Evolutionary conservation across 306 rosid genomes (phyloP).

Genomic region (Vachellia collinsii): DNA sequence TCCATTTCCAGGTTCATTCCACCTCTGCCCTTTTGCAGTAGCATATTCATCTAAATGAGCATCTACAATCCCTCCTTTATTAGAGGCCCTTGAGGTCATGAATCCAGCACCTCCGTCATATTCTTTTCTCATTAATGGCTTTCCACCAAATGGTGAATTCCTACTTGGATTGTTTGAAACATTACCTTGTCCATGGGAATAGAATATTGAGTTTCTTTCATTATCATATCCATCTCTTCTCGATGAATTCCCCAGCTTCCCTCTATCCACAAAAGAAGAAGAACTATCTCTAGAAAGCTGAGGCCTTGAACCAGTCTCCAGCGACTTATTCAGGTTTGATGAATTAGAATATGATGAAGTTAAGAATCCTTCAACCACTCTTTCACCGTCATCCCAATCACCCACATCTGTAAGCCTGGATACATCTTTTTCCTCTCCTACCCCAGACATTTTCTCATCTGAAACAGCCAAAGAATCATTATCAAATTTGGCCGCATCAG

Average conservation of each 20-base stretch:
- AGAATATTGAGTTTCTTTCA: conserved; percentile 62
- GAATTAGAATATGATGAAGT: conserved; percentile 89
- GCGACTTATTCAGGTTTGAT: conserved; percentile 65
- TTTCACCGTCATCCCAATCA: conserved; percentile 96
- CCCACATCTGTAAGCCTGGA: conserved; percentile 59
- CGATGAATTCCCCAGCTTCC: conserved; percentile 75
- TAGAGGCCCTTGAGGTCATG: conserved; percentile 56
- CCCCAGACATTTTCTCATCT: conserved; percentile 56
- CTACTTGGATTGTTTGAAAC: conserved; percentile 56
- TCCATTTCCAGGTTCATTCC: conserved; percentile 73
- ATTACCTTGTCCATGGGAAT: conserved; percentile 64
- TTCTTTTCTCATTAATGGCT: conserved; percentile 70
- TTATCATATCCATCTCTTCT: conserved; percentile 76
- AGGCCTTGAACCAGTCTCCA: conserved; percentile 68
- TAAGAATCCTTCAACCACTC: conserved; percentile 84
- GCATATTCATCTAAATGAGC: conserved; percentile 62
- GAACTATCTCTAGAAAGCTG: conserved; percentile 64
- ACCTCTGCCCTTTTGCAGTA: conserved; percentile 64
- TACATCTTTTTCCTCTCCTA: conserved; percentile 60
- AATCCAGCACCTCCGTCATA: conserved; percentile 61
- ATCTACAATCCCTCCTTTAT: conserved; percentile 56
- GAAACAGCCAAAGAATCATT: conserved; percentile 43
- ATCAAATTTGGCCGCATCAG: conserved; percentile 56
- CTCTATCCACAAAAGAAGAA: conserved; percentile 64
- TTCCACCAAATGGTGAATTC: conserved; percentile 66